Conservation (phyloP, 2,329 filamentous ascomycete genomes). For the Talaromyces sp. region DNA sequence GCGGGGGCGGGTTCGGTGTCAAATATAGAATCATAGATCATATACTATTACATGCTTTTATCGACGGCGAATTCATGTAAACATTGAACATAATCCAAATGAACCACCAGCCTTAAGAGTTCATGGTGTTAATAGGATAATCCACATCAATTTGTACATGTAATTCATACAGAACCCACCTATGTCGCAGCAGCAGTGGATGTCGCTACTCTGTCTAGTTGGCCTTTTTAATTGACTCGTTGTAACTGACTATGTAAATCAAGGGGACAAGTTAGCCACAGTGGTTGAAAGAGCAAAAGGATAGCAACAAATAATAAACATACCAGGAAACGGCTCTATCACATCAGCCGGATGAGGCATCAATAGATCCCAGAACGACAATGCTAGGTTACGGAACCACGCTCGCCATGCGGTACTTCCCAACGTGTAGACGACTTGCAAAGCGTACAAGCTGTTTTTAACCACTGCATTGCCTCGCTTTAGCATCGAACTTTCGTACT, state of each 20-base stretch:
- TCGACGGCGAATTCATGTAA: background rate
- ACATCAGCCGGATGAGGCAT: background rate
- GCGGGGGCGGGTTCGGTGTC: background rate
- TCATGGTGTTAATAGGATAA: background rate
- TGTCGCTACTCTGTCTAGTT: background rate
- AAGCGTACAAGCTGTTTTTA: background rate
- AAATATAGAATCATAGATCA: background rate
- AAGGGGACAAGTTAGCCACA: background rate
- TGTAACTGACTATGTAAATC: background rate
- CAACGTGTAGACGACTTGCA: background rate
- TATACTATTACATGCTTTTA: background rate
- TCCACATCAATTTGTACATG: background rate
- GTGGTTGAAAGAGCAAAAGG: background rate
- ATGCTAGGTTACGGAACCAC: background rate
- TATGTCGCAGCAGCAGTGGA: background rate
- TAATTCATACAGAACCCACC: background rate
- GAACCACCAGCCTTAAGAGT: background rate
- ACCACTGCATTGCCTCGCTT: background rate
- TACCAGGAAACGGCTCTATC: background rate
- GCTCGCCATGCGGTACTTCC: background rate
- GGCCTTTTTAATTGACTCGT: background rate
- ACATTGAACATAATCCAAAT: background rate
- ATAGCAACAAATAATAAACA: background rate
- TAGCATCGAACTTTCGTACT: background rate
- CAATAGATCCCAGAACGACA: background rate